These are phyloP conservation scores for Knoxia roxburghii DNA, from an alignment of 257 asterid genomes.

Conservation along the genomic window DNA sequence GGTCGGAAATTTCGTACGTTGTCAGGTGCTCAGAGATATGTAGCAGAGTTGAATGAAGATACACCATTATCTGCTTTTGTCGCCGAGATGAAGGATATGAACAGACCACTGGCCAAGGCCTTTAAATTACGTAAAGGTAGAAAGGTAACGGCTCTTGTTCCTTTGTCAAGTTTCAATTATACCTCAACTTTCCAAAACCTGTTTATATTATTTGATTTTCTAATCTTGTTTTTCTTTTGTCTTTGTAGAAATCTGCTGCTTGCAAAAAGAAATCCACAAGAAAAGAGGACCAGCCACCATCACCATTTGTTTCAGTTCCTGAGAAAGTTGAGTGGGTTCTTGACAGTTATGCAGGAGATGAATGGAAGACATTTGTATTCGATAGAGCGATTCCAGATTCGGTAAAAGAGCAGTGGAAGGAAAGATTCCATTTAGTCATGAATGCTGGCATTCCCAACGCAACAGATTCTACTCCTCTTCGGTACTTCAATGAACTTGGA, in stretches of 20 bases:
- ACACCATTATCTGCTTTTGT: constrained; percentile 43
- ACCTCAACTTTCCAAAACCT: constrained; percentile 4
- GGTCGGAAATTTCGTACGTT: constrained; percentile 70
- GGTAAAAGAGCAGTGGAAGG: constrained; percentile 61
- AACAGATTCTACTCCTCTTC: constrained; percentile 20
- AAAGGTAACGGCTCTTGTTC: constrained; percentile 45
- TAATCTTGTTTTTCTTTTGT: neutral
- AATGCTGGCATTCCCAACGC: constrained; percentile 21
- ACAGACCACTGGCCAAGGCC: constrained; percentile 47
- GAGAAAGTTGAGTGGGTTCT: constrained; percentile 69
- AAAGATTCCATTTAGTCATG: constrained; percentile 50
- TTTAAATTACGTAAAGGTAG: constrained; percentile 33
- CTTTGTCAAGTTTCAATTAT: neutral
- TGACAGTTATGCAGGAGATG: constrained; percentile 50
- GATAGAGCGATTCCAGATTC: constrained; percentile 44
- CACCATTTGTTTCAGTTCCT: constrained; percentile 44
- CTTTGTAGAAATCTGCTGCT: constrained; percentile 28
- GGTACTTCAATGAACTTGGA: constrained; percentile 18
- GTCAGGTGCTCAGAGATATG: constrained; percentile 46
- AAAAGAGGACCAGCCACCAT: constrained; percentile 24
- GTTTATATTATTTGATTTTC: neutral
- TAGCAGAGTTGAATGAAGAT: constrained; percentile 44
- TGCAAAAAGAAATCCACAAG: constrained; percentile 21
- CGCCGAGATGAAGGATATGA: constrained; percentile 46
- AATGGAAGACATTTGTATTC: constrained; percentile 56